Conservation (phyloP, 306 rosid genomes). For the Prunus dulcis region DNA sequence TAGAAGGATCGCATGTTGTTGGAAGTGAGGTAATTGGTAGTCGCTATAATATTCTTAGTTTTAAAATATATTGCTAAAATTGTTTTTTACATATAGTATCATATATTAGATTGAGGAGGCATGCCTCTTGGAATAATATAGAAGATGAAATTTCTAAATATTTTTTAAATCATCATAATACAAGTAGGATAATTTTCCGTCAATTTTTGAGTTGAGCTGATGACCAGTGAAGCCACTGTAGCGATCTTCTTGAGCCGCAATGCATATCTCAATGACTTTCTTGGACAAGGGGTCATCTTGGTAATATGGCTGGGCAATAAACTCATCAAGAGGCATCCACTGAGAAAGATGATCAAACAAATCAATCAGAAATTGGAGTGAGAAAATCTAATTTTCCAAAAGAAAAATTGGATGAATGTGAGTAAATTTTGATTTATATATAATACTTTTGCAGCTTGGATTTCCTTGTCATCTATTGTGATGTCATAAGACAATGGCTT, state of each 20-base stretch:
- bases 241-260: constrained; percentile 24
- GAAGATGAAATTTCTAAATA: neutral
- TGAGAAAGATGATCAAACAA: neutral
- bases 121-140: neutral
- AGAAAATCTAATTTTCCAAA: neutral
- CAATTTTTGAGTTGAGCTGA: constrained; percentile 31
- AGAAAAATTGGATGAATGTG: neutral
- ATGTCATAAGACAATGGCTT: constrained; percentile 37
- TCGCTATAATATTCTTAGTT: too few species aligned
- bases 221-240: constrained; percentile 31
- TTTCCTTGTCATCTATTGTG: constrained; percentile 43
- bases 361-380: neutral
- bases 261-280: constrained; percentile 28
- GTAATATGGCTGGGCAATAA: constrained; percentile 22
- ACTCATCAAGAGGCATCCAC: constrained; percentile 39
- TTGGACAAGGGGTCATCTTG: constrained; percentile 35
- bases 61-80: too few species aligned
- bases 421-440: neutral
- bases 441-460: constrained; percentile 38
- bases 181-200: constrained; percentile 21
- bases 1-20: too few species aligned
- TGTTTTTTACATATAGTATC: neutral
- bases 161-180: constrained; percentile 3
- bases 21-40: too few species aligned
- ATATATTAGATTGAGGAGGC: neutral